Base-by-base conservation (phyloP, 768 basidiomycete genomes). In the Psilocybe cubensis region DNA sequence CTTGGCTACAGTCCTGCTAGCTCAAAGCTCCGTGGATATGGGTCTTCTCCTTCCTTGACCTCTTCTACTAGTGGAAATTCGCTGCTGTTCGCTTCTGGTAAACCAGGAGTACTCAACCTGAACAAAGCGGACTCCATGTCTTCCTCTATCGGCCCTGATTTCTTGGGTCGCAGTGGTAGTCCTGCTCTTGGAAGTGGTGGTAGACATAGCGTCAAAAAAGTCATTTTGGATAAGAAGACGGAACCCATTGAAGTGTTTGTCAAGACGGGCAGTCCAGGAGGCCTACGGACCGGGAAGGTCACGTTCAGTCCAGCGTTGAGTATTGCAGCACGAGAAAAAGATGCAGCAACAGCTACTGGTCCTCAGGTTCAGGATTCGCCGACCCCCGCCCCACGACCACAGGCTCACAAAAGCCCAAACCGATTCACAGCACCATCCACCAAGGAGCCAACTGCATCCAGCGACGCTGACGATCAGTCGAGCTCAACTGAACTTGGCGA, bases 121-220 rank as follows among this genome's bases (percentile, higher is more conserved):
- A 84, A 75, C 63, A 78, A 77, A 59, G 70, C 75, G 21, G 82
- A 87, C 54, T 71, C 72, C 50, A 77, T 78, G 64, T 70, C 71
- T 9, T 75, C 78, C 20, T 69, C 76, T 29, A 59, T 72, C 11
- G 72, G 73, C 1, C 79, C 89, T 3, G 91, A 94, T 58, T 84
- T 91, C 64, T 57, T 88, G 55, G 81, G 78, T 42, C 81, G 81
- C 25, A 83, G 83, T 54, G 74, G 82, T 9, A 87, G 84, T 60
- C 86, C 88, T 1, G 77, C 85, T 3, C 71, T 92, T 47, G 90
- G 91, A 5, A 88, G 83, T 64, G 90, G 84, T 41, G 79, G 74
- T 57, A 79, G 88, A 53, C 85, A 89, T 56, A 96, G 93, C 68
- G 92, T 96, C 56, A 98, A 98, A 79, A 96, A 96, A 68, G 81